Percentiles rank a stretch among this genome's conserved stretches.
phyloP scores from a whole-genome alignment of 2,329 filamentous ascomycete genomes.

The Neoascochyta sp. region DNA sequence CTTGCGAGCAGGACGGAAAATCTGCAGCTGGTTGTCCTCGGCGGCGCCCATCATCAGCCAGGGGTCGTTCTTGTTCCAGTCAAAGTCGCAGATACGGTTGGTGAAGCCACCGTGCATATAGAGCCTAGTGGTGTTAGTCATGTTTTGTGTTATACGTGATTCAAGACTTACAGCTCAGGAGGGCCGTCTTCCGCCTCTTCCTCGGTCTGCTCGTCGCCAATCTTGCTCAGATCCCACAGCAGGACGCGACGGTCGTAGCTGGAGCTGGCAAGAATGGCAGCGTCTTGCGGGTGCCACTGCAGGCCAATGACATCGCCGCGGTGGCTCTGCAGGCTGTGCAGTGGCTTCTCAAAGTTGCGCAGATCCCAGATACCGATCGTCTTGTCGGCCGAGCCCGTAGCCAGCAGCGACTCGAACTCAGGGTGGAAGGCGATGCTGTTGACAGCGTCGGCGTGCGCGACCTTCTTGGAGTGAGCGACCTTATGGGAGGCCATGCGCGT shows the following conservation, averaged over 20 bases:
- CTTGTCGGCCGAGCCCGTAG: constrained; percentile 92
- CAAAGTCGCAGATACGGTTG: constrained; percentile 93
- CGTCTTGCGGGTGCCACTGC: constrained; percentile 90
- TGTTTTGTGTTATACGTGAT: not conserved
- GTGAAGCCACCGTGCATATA: constrained; percentile 99
- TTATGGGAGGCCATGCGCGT: constrained; percentile 65
- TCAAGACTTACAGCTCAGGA: constrained; percentile 75
- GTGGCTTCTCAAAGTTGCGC: constrained; percentile 81
- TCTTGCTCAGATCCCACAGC: constrained; percentile 91
- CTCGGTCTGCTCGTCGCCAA: constrained; percentile 89
- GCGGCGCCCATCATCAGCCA: constrained; percentile 96
- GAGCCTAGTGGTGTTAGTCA: constrained; percentile 51
- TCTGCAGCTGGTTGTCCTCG: constrained; percentile 94
- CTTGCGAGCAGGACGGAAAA: constrained; percentile 53
- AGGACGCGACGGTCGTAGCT: constrained; percentile 91
- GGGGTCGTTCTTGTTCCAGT: constrained; percentile 94
- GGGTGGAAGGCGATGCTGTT: constrained; percentile 96
- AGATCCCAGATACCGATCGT: constrained; percentile 95
- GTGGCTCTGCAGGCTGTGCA: constrained; percentile 87
- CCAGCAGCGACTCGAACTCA: constrained; percentile 81
- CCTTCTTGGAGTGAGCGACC: constrained; percentile 64
- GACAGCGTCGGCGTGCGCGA: constrained; percentile 86
- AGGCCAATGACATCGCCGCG: constrained; percentile 85
- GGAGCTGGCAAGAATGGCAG: constrained; percentile 81
- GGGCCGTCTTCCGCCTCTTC: constrained; percentile 94